Evolutionary conservation across 306 rosid genomes (phyloP), one percentile per base, ranked within the genome.

Genomic region (Cyclanthera cordifolia): DNA sequence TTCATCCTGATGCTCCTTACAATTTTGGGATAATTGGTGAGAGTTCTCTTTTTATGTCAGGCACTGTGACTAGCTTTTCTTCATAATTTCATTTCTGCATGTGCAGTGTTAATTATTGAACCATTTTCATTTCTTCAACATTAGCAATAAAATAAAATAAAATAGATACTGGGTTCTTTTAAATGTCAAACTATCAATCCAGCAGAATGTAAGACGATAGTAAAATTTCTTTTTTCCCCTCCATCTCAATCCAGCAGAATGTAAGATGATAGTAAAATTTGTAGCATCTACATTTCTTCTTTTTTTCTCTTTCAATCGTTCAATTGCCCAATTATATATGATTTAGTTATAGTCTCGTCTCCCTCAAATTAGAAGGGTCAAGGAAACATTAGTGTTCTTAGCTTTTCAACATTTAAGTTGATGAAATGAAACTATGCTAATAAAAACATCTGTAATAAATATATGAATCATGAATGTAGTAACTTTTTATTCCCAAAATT

Each of bases 11-110:
- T 61, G 68, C 85, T 51, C 39, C 87, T 63, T 94, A 87, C 91
- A 90, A 81, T 80, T 94, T 90, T 77, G 99, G 99, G 75, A 86
- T 94, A 68, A 90, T 94, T 48, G 97, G 98, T 87, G 74, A 71
- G 76, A 56, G 48, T 76, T 20, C 65, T 53, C 70, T 79, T 46
- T 63, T 58, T 27, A 7, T 51, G 17, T n/a, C 11, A 6, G 16
- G 53, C 30, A 15, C 28, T 76, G 57, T 17, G 39, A 76, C 12
- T 49, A 41, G 9, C n/a, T 23, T 55, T 24, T 53, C 6, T 55
- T 55, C 37, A 0, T 25, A 2, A 55, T 19, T 23, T 25, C 10
- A 55, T 10, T 25, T 20, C 27, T 27, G 4, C 21, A 27, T 5
- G 21, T 56, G 63, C 20, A 14, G 30, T 56, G 63, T 27, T 21